Conservation (phyloP, 1,284 basidiomycete species). For the Anthracocystis walkeri region DNA sequence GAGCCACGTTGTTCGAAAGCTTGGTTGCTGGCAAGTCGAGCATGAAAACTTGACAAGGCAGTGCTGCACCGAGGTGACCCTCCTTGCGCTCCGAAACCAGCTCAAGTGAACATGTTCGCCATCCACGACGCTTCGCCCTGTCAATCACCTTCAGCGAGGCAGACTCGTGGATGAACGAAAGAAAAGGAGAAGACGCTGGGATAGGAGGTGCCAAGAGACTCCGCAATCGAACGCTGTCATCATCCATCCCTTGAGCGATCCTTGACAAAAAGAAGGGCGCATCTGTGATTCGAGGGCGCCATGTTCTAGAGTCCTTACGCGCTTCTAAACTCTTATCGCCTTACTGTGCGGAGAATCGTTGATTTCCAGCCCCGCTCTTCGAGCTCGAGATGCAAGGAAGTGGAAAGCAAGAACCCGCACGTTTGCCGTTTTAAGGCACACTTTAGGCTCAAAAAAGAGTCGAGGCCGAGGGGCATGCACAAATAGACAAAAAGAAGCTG, state of each 20-base stretch:
- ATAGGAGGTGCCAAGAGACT: neutral
- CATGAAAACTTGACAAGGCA: neutral
- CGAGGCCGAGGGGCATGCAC: conserved; percentile 6
- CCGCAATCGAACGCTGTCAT: no score
- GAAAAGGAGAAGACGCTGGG: neutral
- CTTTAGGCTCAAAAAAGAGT: neutral
- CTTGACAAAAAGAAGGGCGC: neutral
- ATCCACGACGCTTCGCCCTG: neutral
- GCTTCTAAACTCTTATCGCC: neutral
- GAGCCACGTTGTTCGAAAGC: neutral
- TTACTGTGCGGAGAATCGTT: no score
- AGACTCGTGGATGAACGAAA: neutral
- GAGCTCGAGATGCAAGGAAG: neutral
- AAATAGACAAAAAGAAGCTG: neutral
- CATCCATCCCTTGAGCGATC: neutral
- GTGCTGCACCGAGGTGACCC: neutral
- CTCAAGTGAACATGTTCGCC: neutral
- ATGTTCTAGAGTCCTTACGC: conserved; percentile 4
- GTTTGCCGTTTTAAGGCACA: neutral
- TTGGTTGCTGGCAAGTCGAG: neutral
- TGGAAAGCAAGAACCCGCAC: no score
- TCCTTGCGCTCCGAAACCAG: no score
- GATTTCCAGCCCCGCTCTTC: conserved; percentile 12
- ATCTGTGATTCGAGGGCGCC: neutral
- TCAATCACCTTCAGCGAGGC: neutral